Base-by-base conservation (phyloP, 2,329 filamentous ascomycete species). In the Aspergillus ibericus region DNA sequence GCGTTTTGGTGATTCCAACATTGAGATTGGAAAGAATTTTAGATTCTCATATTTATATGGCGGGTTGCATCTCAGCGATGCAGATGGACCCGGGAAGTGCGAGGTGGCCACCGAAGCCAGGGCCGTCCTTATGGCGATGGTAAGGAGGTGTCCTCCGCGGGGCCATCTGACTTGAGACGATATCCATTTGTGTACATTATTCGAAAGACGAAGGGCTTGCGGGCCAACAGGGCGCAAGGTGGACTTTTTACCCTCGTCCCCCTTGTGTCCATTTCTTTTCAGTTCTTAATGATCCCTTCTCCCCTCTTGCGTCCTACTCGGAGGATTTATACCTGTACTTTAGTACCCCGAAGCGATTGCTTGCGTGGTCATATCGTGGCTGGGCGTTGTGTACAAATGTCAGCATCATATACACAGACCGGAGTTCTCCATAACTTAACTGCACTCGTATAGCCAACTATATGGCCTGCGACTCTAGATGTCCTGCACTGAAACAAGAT, bases 1-100 rank as follows among this genome's bases (percentile, higher is more conserved):
- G 74, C 73, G 74, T 76, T 75, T 63, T 68, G 67, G 68, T 70
- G 63, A 67, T 65, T 61, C 58, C 60, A 63, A 62, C 52, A 58
- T 62, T 53, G 16, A 60, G 59, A 53, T 63, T 61, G 64, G 65
- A 63, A 61, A 59, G 65, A 68, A 60, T 63, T 56, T 53, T 66
- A 59, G 60, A 62, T 49, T 51, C 34, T 40, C 15, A 29, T 35
- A 50, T 51, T 25, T 32, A 42, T 22, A 44, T 15, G 51, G 38
- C 38, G 36, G 27, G 36, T 40, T 51, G 36, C 8, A 22, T 46
- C 55, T 18, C 27, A 22, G 53, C 32, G 36, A 9, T 20, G 27
- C 49, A 22, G 29, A 40, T 36, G 25, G 16, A 42, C 29, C n/a
- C 34, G 13, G 25, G 40, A 10, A 18, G 16, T 25, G 18, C 38